Evolutionary conservation across 805 yeast species (phyloP), one percentile per base, ranked within the genome.

Genomic region (Sugiyamaella floridensis): DNA sequence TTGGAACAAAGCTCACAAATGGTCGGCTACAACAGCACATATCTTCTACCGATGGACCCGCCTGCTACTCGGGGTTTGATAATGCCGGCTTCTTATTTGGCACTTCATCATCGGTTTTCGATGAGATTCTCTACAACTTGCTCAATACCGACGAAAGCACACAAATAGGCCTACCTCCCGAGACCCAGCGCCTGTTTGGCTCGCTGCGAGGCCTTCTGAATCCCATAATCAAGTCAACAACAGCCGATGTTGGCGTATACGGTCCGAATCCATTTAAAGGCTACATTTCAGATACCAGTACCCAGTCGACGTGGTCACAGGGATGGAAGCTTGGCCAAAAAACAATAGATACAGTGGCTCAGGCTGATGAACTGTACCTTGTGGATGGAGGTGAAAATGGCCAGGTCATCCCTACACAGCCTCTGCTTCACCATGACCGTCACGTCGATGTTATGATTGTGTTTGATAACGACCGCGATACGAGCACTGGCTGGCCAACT

Each of bases 31-130:
- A 65, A 14, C 37, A 10, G 9, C 37, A 10, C n/a, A n/a, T n/a
- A 4, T 32, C 9, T 11, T 14, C 12, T 11, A 8, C n/a, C n/a
- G 9, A 8, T 4, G 9, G 10, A 2, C 37, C 37, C 34, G 61
- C 63, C 12, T 89, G 96, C 69, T 67, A 77, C 54, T 76, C 67
- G 75, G 90, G 92, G 3, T 82, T 77, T 53, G 96, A 89, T 67
- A 87, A 86, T 61, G 82, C 86, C 6, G 93, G 96, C 4, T 89
- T 80, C 63, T 70, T 87, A 37, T 71, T 87, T 68, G 96, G 93
- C 32, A 82, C 96, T 5, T 86, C 96, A 1, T 85, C 95, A 1
- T 76, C 90, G 1, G 67, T 87, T 43, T 88, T 88, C 74, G 57
- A 76, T 69, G 2, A 85, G 86, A 11, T 79, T 76, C 53, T 89